Conservation (phyloP, 2,329 filamentous ascomycete species). For the Sporothrix protearum region DNA sequence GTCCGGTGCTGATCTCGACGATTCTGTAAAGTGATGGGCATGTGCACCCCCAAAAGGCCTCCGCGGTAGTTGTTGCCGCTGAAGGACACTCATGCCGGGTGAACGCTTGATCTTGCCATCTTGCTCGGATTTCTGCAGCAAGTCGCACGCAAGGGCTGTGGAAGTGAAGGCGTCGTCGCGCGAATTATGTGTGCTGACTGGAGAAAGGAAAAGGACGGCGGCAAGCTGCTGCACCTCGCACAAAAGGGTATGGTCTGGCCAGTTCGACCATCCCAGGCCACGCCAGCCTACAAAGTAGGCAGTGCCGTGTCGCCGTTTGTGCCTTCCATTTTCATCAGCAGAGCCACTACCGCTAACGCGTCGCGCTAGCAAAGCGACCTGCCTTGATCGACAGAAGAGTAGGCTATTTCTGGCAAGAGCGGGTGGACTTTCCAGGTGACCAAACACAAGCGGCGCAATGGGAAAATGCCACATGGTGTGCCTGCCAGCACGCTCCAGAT, state of each 20-base stretch:
- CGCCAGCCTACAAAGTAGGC: neutral
- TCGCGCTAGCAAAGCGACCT: neutral
- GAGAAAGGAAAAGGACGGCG: neutral
- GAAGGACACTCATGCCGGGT: neutral
- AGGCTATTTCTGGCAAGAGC: neutral
- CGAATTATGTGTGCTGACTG: neutral
- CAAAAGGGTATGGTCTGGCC: neutral
- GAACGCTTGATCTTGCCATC: neutral
- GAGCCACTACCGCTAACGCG: neutral
- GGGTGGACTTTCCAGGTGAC: neutral
- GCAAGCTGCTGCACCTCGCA: neutral
- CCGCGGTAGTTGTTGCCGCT: neutral
- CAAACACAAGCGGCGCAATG: slow-evolving; percentile 1
- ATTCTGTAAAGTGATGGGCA: neutral
- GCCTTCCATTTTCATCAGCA: slow-evolving; percentile 10
- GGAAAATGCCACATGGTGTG: neutral
- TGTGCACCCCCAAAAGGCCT: too few species aligned
- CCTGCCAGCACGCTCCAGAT: neutral
- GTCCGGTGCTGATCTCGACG: neutral
- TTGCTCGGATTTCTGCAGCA: neutral
- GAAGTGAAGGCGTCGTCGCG: neutral
- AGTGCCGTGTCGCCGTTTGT: neutral
- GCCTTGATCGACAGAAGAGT: slow-evolving; percentile 1
- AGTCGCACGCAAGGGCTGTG: neutral
- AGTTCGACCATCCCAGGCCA: neutral